Base-by-base conservation (phyloP, 2,329 filamentous ascomycete species). In the Paracorniculantispora psalliotae region DNA sequence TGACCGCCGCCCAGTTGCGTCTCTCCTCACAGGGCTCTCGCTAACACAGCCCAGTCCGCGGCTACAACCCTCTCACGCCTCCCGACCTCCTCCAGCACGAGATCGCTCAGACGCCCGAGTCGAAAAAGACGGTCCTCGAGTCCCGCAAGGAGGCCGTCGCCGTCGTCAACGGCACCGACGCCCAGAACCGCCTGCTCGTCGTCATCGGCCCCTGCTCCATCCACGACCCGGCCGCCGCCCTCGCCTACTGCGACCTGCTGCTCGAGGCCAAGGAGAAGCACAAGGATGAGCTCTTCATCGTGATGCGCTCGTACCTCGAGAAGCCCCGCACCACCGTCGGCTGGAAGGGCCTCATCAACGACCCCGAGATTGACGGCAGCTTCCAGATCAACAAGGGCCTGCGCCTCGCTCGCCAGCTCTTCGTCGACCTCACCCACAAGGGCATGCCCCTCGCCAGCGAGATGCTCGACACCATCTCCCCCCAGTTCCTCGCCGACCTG, bases 371-470 rank as follows among this genome's bases (percentile, higher is more conserved):
- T 73, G 91, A 99, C 75, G 88, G 94, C 73, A 94, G 89, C 71
- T 99, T 90, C 88, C 86, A 96, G 79, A 99, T 99, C 81, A 99
- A 99, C 86, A 97, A 97, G 82, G 94, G 94, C 56, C 83, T 99
- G 59, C 86, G 91, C 30, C 86, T 96, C 59, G 92, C 90, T n/a
- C 85, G 94, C 67, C 89, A 96, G 78, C 83, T 99, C 71, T 99
- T 97, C 79, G 86, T 89, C 67, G 92, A 97, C 71, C 81, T 99
- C 62, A 99, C 93, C 37, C 81, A 81, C 62, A 81, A 82, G 63
- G 94, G 94, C 67, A 92, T 99, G 84, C 94, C 94, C 61, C 94
- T 99, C 73, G 94, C 94, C 60, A 92, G 86, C 64, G 94, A 99
- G 80, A 97, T 99, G 94, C 85, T 99, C 60, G 94, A 99, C 74